Percentiles rank a stretch among this genome's conserved stretches.
phyloP scores from a whole-genome alignment of 1,139 yeast genomes.

The Lodderomyces oxycetoniae region DNA sequence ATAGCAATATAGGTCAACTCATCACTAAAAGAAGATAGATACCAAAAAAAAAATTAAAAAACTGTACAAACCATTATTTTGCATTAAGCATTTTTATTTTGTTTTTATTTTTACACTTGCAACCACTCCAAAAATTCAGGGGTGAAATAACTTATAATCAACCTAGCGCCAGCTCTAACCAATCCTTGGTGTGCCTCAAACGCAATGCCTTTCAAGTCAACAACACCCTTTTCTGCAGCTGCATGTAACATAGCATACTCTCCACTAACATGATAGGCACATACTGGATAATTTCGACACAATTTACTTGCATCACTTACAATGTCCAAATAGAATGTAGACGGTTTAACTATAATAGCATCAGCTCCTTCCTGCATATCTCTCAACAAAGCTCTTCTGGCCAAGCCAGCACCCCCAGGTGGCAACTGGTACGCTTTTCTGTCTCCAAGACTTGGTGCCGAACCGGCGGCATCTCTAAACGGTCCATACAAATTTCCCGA shows the following conservation, averaged over 20 bases:
- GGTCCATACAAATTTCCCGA: constrained; percentile 93
- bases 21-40: not conserved
- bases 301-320: constrained; percentile 82
- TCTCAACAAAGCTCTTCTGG: constrained; percentile 82
- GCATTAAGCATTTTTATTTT: not conserved
- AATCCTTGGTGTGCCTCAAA: constrained; percentile 90
- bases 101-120: constrained; percentile 18
- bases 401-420: constrained; percentile 87
- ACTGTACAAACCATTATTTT: not conserved
- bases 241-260: constrained; percentile 98
- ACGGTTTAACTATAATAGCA: constrained; percentile 94
- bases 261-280: constrained; percentile 96
- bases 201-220: constrained; percentile 84
- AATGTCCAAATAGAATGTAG: constrained; percentile 89
- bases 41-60: not conserved
- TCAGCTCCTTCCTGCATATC: constrained; percentile 94
- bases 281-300: constrained; percentile 80
- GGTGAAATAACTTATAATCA: constrained; percentile 87
- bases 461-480: constrained; percentile 95
- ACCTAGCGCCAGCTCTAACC: constrained; percentile 92
- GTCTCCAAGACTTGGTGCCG: constrained; percentile 86
- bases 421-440: constrained; percentile 93
- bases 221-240: constrained; percentile 93
- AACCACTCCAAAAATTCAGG: constrained; percentile 97
- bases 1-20: constrained; percentile 11